phyloP scores from a whole-genome alignment of 495 filamentous ascomycete genomes.

The Trichocladium antarcticum region DNA sequence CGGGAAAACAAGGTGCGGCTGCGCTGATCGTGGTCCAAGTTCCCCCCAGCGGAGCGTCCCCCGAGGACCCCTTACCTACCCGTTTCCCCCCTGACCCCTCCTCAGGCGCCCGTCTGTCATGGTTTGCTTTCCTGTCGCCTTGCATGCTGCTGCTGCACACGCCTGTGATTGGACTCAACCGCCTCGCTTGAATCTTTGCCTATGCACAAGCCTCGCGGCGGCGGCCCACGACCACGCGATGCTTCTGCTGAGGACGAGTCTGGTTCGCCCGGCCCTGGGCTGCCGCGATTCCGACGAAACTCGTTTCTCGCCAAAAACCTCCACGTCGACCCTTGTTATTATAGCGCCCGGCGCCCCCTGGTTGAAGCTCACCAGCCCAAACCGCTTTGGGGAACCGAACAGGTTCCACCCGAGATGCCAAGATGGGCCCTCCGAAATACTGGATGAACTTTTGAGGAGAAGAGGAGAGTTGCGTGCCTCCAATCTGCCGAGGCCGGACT shows the following conservation, averaged over 20 bases:
- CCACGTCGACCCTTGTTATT: background rate
- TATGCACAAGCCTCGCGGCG: background rate
- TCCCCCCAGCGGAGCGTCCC: background rate
- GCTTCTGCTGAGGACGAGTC: background rate
- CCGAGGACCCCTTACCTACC: background rate
- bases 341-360: background rate
- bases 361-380: background rate
- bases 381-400: conserved; percentile 5
- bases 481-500: conserved; percentile 2
- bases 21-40: conserved; percentile 26
- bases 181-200: conserved; percentile 4
- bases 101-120: conserved; percentile 1
- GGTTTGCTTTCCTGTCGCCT: background rate
- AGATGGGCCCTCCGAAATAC: conserved; percentile 1
- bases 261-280: conserved; percentile 6
- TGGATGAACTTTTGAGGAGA: too few relatives aligned
- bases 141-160: background rate
- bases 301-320: background rate
- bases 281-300: conserved; percentile 11
- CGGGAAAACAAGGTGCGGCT: conserved; percentile 33
- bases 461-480: too few relatives aligned
- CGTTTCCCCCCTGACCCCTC: background rate
- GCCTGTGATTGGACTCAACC: conserved; percentile 7
- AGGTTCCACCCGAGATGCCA: background rate
- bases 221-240: background rate